Evolutionary conservation across 495 filamentous ascomycete genomes (phyloP), one percentile per base, ranked within the genome.

Genomic region (Aspergillus bertholletiae): DNA sequence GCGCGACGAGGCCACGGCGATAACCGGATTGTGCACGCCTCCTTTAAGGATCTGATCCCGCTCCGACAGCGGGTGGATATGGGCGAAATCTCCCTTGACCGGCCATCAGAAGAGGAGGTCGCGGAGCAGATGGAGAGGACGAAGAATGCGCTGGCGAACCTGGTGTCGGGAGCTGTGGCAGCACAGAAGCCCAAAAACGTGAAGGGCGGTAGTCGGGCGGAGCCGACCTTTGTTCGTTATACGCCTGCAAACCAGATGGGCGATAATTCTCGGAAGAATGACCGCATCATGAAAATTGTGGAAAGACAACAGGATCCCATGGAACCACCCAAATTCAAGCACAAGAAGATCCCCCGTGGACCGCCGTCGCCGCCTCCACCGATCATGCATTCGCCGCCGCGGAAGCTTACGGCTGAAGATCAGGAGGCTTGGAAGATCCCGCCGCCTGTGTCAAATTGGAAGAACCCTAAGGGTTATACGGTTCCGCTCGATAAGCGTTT

Each of bases 391-490:
- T 96, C 90, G 4, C 94, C 94, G 18, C 92, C 94, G 2, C 77
- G 94, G 55, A 97, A 97, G 69, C 80, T 98, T 22, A 97, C 95
- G 0, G 94, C 94, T 11, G 93, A 93, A 67, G 94, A 99, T 61
- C 95, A 97, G 72, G 94, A 97, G 70, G 88, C 87, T 13, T 98
- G 94, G 94, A 90, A 85, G 56, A 96, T 98, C 30, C 92, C 94
- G 1, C 93, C 94, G 0, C 88, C 95, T 0, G 88, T 99, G 2
- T 95, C 89, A 15, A 96, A 97, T 68, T 99, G 94, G 94, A 99
- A 99, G 82, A 99, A 99, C 63, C 89, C 93, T 0, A 97, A 96
- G 74, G 94, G 94, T 64, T 99, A 96, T 62, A 99, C 94, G 0
- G 90, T 99, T 2, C 91, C 94, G 3, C 74, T 99, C 21, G 95